phyloP scores from a whole-genome alignment of 441 rosid genomes.

The Erysimum cheiri region DNA sequence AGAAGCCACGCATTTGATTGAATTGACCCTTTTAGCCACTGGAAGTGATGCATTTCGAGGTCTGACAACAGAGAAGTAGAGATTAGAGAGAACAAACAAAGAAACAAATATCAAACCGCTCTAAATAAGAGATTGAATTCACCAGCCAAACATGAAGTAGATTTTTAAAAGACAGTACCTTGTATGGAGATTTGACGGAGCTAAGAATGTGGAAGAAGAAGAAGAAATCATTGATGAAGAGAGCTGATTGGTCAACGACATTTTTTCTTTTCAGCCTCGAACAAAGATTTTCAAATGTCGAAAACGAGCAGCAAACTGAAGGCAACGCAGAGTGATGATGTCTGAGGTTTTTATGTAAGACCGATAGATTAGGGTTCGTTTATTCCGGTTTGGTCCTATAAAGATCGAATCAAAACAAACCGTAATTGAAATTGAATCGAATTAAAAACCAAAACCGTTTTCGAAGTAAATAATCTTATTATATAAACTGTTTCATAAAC shows the following conservation, averaged over 20 bases:
- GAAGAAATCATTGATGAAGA: conserved; percentile 60
- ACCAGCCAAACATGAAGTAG: background rate
- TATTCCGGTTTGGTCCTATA: background rate
- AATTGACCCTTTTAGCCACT: conserved; percentile 46
- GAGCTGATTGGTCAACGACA: conserved; percentile 56
- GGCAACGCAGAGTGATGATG: background rate
- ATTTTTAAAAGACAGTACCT: background rate
- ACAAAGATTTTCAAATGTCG: background rate
- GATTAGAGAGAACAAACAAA: conserved; percentile 30
- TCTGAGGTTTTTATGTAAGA: too few relatives aligned
- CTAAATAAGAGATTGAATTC: background rate
- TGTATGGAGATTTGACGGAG: conserved; percentile 39
- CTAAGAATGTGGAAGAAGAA: conserved; percentile 64
- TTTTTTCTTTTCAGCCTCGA: conserved; percentile 31
- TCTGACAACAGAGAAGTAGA: conserved; percentile 44
- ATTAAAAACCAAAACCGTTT: too few relatives aligned
- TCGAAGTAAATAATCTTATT: too few relatives aligned
- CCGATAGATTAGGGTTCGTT: background rate
- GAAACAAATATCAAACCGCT: background rate
- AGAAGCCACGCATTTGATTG: conserved; percentile 57
- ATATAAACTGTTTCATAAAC: too few relatives aligned
- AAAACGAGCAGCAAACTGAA: background rate
- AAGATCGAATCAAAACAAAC: background rate
- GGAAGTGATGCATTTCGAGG: conserved; percentile 49
- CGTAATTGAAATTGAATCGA: background rate